Percentiles rank a stretch among this genome's conserved stretches.
phyloP scores from a whole-genome alignment of 805 yeast genomes.

The Nakazawaea pomicola region DNA sequence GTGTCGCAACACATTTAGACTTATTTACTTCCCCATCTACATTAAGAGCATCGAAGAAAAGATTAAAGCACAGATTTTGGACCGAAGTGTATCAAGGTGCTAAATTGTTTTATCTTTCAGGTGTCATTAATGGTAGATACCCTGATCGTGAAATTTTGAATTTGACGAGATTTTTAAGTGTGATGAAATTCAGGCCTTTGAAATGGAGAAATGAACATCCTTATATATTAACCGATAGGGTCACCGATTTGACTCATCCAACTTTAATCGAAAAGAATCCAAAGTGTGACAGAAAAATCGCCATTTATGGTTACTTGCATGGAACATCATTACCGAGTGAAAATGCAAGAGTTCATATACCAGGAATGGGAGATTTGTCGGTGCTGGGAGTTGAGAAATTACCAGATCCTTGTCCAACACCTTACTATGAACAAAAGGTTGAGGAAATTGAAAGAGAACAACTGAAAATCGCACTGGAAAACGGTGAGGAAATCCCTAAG shows the following conservation, averaged over 20 bases:
- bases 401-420: constrained; percentile 99
- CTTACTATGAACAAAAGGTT: constrained; percentile 78
- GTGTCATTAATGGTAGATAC: constrained; percentile 94
- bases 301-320: constrained; percentile 90
- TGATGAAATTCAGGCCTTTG: constrained; percentile 97
- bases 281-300: constrained; percentile 83
- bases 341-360: constrained; percentile 80
- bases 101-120: constrained; percentile 86
- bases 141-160: constrained; percentile 96
- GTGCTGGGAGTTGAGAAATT: constrained; percentile 76
- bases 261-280: constrained; percentile 69
- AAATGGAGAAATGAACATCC: constrained; percentile 99
- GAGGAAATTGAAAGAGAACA: constrained; percentile 78
- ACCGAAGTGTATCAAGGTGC: constrained; percentile 99
- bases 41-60: constrained; percentile 84
- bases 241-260: constrained; percentile 92
- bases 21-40: constrained; percentile 87
- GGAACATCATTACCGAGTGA: constrained; percentile 78
- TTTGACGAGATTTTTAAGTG: constrained; percentile 86
- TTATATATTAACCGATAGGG: constrained; percentile 83
- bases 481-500: constrained; percentile 44
- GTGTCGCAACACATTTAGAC: constrained; percentile 94
- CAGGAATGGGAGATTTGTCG: constrained; percentile 90
- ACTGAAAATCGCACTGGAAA: constrained; percentile 58
- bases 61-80: constrained; percentile 94